Evolutionary conservation across 306 rosid species (phyloP), one percentile per base, ranked within the genome.

Genomic region (Sesbania bispinosa): DNA sequence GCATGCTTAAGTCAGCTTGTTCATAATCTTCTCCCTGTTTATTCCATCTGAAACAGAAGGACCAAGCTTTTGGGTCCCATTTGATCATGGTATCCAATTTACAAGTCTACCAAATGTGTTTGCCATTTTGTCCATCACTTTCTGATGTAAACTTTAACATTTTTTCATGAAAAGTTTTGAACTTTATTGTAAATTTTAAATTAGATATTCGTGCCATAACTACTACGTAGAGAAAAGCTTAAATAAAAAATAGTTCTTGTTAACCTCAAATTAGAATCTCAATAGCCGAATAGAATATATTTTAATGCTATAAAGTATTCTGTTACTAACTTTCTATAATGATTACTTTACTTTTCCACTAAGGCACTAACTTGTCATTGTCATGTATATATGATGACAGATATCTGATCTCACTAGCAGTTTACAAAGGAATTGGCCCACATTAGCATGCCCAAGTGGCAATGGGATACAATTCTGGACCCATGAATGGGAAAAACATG

Each of bases 401-500:
- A 62, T 84, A 11, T 45, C 75, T 29, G 77, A 64, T 39, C 67
- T 64, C 0, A 77, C n/a, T 0, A 77, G 69, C 47, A 52, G 21
- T 27, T 33, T 90, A 79, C 81, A 84, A 67, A 76, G 52, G 15
- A 45, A 84, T 4, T 88, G 96, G 96, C 89, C 94, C 6, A 88
- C 93, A 15, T 69, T 90, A 3, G 84, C 96, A 3, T 90, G 96
- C 67, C 96, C 94, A 41, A 88, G 96, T 50, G 61, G 81, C 69
- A n/a, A 24, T 58, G 93, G 93, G 46, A 35, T 71, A 9, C 1
- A 38, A 5, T 88, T 90, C 74, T 88, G 92, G 96, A 81, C 74
- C 1, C 93, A 86, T 60, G 93, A 88, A 67, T 90, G 96, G 94
- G 83, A 82, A 4, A 90, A 90, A 70, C 96, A 90, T 69, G 96